These are phyloP conservation scores for Ambrosiella xylebori DNA, from an alignment of 2,329 filamentous ascomycete species.

Conservation along the genomic window DNA sequence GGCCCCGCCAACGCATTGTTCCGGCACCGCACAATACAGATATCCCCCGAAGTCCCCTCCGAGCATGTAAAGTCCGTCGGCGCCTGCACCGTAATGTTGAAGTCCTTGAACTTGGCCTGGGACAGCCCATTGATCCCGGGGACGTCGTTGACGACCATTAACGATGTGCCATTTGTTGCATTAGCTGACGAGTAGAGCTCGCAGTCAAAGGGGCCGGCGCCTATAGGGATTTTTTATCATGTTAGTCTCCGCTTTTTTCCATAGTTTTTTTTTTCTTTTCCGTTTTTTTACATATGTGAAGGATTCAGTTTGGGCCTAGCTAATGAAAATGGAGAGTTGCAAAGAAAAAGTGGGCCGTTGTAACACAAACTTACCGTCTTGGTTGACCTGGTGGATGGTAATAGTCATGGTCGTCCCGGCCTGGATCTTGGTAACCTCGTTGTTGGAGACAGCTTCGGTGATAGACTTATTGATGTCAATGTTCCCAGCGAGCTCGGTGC, in stretches of 20 bases:
- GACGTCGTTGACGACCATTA: slow-evolving; percentile 40
- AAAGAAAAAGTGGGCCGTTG: too few relatives aligned
- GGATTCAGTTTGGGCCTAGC: too few relatives aligned
- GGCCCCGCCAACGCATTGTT: slow-evolving; percentile 40
- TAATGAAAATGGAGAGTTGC: too few relatives aligned
- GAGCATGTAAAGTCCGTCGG: slow-evolving; percentile 31
- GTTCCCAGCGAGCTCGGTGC: slow-evolving; percentile 41
- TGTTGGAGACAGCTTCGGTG: slow-evolving; percentile 29
- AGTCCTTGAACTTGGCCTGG: slow-evolving; percentile 35
- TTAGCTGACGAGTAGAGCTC: slow-evolving; percentile 30
- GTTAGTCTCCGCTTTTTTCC: slow-evolving; percentile 17
- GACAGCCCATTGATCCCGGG: slow-evolving; percentile 40
- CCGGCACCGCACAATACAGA: slow-evolving; percentile 42
- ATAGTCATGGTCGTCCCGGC: slow-evolving; percentile 26
- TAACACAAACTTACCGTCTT: slow-evolving; percentile 26
- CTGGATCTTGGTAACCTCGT: slow-evolving; percentile 31
- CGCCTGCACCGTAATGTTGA: slow-evolving; percentile 38
- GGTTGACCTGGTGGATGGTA: slow-evolving; percentile 36
- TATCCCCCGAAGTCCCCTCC: slow-evolving; percentile 39
- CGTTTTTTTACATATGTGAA: too few relatives aligned
- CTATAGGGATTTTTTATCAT: slow-evolving; percentile 13
- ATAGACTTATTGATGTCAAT: slow-evolving; percentile 43
- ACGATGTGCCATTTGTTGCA: slow-evolving; percentile 25
- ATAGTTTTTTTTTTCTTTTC: too few relatives aligned
- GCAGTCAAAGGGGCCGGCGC: slow-evolving; percentile 37